Evolutionary conservation across 257 asterid genomes (phyloP), one percentile per base, ranked within the genome.

Genomic region (Ajuga chamaepitys): DNA sequence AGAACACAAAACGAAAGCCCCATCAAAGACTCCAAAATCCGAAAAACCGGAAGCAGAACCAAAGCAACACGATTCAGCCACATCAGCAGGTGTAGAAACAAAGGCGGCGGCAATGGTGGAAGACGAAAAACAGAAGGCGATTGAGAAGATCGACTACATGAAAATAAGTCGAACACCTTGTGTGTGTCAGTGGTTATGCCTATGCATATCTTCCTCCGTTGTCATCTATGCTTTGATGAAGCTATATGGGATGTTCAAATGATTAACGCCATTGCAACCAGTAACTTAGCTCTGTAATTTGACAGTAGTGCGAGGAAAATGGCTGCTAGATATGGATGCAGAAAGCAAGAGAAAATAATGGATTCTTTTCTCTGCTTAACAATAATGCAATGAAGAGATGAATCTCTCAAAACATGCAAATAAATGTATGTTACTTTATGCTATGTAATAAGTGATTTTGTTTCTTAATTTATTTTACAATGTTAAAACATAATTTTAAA

Each of bases 131-230:
- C 58, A 52, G 25, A 70, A 47, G 38, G 57, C 58, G 37, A 55
- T 64, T 13, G 52, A 63, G 55, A 68, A 70, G 65, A 2, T 46
- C n/a, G 77, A 25, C 9, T 60, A 46, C 8, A 59, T 73, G 53
- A 74, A 66, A 47, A 18, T 58, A 55, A 61, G 70, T 18, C 66
- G 28, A 2, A 6, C 76, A 14, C 66, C 83, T 1, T 79, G 79
- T 57, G 77, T 82, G 12, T 47, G 72, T 45, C 73, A 69, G 9
- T 83, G 89, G 94, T 47, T 85, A 42, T 81, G 83, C 64, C 64
- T 86, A 14, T 81, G 88, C 62, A 66, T 86, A 66, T 74, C 88
- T 25, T 77, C 86, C 56, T 81, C 91, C 14, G 60, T 85, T 45
- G 45, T 89, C 7, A 52, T 89, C 17, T 89, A 89, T 74, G 72